Evolutionary conservation across 2,329 filamentous ascomycete species (phyloP).

Genomic region (Massarina eburnea): DNA sequence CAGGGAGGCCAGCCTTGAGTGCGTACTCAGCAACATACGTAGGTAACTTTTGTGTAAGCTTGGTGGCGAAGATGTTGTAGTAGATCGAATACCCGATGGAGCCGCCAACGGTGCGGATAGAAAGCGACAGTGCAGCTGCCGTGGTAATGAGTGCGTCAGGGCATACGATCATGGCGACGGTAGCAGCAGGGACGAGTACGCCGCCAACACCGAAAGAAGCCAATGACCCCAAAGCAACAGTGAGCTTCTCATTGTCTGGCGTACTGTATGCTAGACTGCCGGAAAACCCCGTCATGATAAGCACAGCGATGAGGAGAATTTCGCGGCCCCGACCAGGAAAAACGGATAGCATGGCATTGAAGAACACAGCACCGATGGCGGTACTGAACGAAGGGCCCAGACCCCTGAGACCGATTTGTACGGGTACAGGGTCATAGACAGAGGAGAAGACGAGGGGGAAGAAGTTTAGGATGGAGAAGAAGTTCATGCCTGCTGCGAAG

Average conservation of each 20-base stretch:
- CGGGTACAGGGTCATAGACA: constrained; percentile 32
- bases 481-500: constrained; percentile 41
- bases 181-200: constrained; percentile 38
- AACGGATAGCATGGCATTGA: constrained; percentile 30
- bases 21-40: constrained; percentile 30
- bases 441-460: constrained; percentile 32
- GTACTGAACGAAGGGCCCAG: constrained; percentile 27
- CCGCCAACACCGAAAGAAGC: constrained; percentile 43
- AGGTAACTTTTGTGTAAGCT: constrained; percentile 27
- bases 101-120: constrained; percentile 47
- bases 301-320: constrained; percentile 32
- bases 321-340: constrained; percentile 27
- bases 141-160: constrained; percentile 39
- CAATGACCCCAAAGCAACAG: constrained; percentile 32
- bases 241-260: constrained; percentile 33
- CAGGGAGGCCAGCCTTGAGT: constrained; percentile 43
- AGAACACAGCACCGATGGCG: constrained; percentile 29
- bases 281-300: constrained; percentile 36
- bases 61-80: constrained; percentile 39
- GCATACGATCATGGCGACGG: constrained; percentile 37
- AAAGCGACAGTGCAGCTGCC: constrained; percentile 47
- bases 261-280: constrained; percentile 34
- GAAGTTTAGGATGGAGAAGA: constrained; percentile 37
- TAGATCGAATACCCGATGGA: constrained; percentile 42
- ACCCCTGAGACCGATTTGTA: constrained; percentile 36